Evolutionary conservation across 345 rosid genomes (phyloP).

Genomic region (Citrus cavaleriei): DNA sequence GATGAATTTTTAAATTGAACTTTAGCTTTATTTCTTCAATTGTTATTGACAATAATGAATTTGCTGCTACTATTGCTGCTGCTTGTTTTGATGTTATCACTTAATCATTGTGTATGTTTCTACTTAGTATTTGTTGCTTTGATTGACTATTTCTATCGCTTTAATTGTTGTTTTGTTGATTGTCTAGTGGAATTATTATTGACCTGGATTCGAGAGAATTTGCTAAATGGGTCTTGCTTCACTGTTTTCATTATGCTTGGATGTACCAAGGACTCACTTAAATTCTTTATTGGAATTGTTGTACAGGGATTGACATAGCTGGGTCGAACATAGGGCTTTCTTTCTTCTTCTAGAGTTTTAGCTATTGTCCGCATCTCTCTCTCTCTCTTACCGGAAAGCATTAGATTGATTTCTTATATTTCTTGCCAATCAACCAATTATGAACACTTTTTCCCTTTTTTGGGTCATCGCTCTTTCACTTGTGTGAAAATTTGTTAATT

Average conservation of each 20-base stretch:
- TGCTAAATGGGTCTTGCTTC: background rate
- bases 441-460: background rate
- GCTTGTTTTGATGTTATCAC: background rate
- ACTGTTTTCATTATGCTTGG: background rate
- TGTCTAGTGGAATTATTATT: background rate
- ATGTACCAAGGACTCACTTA: background rate
- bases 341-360: background rate
- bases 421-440: background rate
- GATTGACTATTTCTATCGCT: background rate
- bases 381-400: background rate
- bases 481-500: slow-evolving; percentile 12
- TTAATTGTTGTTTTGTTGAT: background rate
- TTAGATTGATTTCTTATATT: background rate
- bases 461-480: background rate
- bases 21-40: background rate
- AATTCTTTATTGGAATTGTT: slow-evolving; percentile 1
- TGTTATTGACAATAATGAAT: no score
- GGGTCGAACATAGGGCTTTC: slow-evolving; percentile 13
- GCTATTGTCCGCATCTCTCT: background rate
- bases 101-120: background rate
- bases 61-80: background rate
- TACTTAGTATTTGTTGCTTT: background rate
- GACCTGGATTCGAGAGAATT: slow-evolving; percentile 2
- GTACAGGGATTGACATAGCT: slow-evolving; percentile 79
- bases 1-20: background rate